phyloP scores from a whole-genome alignment of 2,329 filamentous ascomycete genomes.

The Aspergillus fumigatiaffinis region DNA sequence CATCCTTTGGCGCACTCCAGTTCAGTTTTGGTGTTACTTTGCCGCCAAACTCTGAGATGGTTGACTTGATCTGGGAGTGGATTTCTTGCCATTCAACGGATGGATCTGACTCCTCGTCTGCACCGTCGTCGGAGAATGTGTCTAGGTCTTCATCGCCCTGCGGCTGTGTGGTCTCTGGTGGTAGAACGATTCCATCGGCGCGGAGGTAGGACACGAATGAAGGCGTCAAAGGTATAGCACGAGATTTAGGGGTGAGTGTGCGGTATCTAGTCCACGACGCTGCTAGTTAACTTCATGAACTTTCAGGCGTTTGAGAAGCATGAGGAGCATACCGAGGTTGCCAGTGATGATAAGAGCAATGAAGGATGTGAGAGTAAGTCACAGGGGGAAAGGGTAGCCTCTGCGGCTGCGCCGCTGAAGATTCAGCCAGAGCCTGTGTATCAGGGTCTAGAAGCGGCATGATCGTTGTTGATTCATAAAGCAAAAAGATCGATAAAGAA shows the following conservation, averaged over 20 bases:
- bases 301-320: background rate
- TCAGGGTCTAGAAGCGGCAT: conserved; percentile 31
- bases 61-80: conserved; percentile 71
- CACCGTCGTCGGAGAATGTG: conserved; percentile 49
- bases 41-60: conserved; percentile 77
- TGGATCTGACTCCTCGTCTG: conserved; percentile 55
- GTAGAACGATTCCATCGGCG: conserved; percentile 87
- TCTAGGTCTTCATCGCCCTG: conserved; percentile 48
- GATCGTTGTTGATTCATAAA: conserved; percentile 5
- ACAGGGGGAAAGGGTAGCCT: conserved; percentile 73
- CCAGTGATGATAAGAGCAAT: conserved; percentile 94
- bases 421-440: conserved; percentile 7
- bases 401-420: conserved; percentile 16
- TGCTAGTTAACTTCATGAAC: conserved; percentile 8
- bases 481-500: background rate
- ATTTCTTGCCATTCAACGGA: conserved; percentile 62
- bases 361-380: conserved; percentile 79
- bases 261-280: conserved; percentile 59
- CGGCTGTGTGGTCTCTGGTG: conserved; percentile 37
- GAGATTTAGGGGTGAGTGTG: conserved; percentile 75
- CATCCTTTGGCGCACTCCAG: conserved; percentile 96
- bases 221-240: conserved; percentile 71
- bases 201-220: conserved; percentile 82
- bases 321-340: conserved; percentile 60
- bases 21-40: conserved; percentile 90